These are phyloP conservation scores for Claviceps sp. DNA, from an alignment of 2,329 filamentous ascomycete genomes.

Conservation along the genomic window DNA sequence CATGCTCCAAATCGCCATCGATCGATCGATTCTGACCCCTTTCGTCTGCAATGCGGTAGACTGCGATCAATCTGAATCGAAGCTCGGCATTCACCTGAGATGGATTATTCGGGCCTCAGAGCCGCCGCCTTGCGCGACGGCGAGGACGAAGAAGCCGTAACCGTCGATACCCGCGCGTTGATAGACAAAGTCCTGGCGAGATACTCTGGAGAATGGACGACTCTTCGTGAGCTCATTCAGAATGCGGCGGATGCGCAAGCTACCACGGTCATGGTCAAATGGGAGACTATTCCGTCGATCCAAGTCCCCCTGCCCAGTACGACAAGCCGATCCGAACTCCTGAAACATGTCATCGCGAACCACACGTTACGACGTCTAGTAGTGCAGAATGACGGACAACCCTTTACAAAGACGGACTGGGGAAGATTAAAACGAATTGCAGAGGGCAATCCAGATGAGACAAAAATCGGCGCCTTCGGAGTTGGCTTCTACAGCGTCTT, in stretches of 20 bases:
- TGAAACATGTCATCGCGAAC: slow-evolving; percentile 74
- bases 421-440: slow-evolving; percentile 86
- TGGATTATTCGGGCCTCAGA: slow-evolving; percentile 66
- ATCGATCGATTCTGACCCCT: not conserved
- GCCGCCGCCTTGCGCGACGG: slow-evolving; percentile 77
- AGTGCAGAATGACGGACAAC: slow-evolving; percentile 81
- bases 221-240: slow-evolving; percentile 83
- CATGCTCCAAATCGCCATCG: not conserved
- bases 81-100: slow-evolving; percentile 19
- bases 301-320: slow-evolving; percentile 56
- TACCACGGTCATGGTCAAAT: slow-evolving; percentile 76
- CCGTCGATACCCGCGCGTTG: slow-evolving; percentile 88
- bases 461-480: slow-evolving; percentile 96
- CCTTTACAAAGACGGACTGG: slow-evolving; percentile 89
- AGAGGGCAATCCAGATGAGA: slow-evolving; percentile 98
- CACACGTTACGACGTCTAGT: slow-evolving; percentile 80
- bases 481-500: slow-evolving; percentile 99
- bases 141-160: slow-evolving; percentile 91
- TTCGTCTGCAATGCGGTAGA: not conserved
- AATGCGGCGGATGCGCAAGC: slow-evolving; percentile 97
- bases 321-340: slow-evolving; percentile 52
- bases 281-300: slow-evolving; percentile 78
- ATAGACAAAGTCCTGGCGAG: slow-evolving; percentile 96
- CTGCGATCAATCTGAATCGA: not conserved
- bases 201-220: slow-evolving; percentile 92